Conservation (phyloP, 306 rosid genomes). For the Styphnolobium japonicum region DNA sequence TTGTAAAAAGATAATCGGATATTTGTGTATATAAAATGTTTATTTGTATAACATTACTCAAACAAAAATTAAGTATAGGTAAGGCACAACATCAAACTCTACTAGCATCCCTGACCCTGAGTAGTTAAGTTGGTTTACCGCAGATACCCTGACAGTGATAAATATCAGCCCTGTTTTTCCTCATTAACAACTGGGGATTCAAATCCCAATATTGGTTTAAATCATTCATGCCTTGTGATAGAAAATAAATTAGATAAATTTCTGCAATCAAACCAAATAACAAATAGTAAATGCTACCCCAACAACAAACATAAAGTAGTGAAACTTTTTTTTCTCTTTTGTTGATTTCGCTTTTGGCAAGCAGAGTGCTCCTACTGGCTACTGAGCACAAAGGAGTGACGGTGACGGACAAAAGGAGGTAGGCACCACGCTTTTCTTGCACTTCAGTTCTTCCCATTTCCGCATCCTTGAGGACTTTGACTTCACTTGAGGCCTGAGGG, state of each 20-base stretch:
- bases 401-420: not conserved
- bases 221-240: constrained; percentile 37
- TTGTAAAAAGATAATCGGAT: not conserved
- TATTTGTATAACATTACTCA: not conserved
- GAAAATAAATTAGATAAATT: constrained; percentile 4
- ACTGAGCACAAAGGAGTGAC: not conserved
- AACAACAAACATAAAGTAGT: constrained; percentile 35
- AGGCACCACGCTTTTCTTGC: constrained; percentile 18
- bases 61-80: not conserved
- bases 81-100: constrained; percentile 10
- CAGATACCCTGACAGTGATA: constrained; percentile 22
- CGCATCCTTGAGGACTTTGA: constrained; percentile 1
- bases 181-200: constrained; percentile 10
- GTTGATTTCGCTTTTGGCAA: constrained; percentile 25
- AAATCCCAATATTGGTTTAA: constrained; percentile 21
- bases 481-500: constrained; percentile 13
- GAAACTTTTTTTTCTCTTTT: constrained; percentile 17
- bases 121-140: constrained; percentile 8
- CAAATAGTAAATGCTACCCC: constrained; percentile 28
- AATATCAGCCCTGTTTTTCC: constrained; percentile 9
- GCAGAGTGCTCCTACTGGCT: constrained; percentile 3
- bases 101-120: constrained; percentile 11
- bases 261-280: constrained; percentile 6
- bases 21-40: not conserved
- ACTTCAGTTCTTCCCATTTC: not conserved